Evolutionary conservation across 2,329 filamentous ascomycete species (phyloP).

Genomic region (Hypoxylon sp.): DNA sequence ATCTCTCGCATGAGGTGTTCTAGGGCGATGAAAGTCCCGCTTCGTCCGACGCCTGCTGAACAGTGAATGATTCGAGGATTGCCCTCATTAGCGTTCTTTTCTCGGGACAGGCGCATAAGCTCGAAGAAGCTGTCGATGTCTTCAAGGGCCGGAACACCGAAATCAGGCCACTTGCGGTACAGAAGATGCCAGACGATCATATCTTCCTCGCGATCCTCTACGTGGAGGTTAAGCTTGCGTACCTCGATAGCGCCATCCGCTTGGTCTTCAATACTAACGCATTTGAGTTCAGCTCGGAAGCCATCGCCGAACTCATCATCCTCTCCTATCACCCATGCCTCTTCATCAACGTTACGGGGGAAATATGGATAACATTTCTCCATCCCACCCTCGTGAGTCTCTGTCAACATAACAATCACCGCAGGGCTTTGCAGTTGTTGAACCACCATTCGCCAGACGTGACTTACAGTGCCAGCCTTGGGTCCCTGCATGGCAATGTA

Average conservation of each 20-base stretch:
- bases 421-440: constrained; percentile 80
- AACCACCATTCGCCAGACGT: constrained; percentile 97
- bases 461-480: constrained; percentile 79
- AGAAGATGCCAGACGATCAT: constrained; percentile 82
- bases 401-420: constrained; percentile 95
- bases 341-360: constrained; percentile 70
- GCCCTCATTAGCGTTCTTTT: constrained; percentile 67
- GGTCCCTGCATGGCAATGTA: constrained; percentile 98
- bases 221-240: constrained; percentile 76
- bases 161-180: constrained; percentile 92
- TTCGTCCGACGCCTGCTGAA: constrained; percentile 93
- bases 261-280: constrained; percentile 73
- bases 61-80: constrained; percentile 89
- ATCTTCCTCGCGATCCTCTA: constrained; percentile 61
- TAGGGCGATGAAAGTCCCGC: constrained; percentile 95
- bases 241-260: constrained; percentile 76
- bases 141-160: constrained; percentile 80
- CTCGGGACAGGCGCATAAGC: constrained; percentile 76
- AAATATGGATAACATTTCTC: constrained; percentile 95
- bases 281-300: constrained; percentile 77
- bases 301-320: constrained; percentile 75
- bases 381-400: constrained; percentile 81
- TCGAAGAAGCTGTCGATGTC: constrained; percentile 78
- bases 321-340: constrained; percentile 72
- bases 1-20: constrained; percentile 91